These are phyloP conservation scores for Senecio squalidus DNA, from an alignment of 140 eudicot species.

Conservation along the genomic window DNA sequence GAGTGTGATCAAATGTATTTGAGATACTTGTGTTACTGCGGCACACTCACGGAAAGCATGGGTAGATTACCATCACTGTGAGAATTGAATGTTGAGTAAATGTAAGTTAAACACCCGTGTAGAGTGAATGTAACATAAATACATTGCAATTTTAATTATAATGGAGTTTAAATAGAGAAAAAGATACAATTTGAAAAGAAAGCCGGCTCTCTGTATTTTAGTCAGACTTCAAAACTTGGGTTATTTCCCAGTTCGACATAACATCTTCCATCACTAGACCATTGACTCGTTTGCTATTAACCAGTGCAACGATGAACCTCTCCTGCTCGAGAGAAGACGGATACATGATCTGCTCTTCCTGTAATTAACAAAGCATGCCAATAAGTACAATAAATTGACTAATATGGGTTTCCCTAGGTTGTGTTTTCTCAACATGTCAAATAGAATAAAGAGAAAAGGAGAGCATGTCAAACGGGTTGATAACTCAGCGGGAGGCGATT, in stretches of 20 bases:
- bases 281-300: constrained; percentile 37
- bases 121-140: no score
- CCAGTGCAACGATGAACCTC: constrained; percentile 56
- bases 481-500: neutral
- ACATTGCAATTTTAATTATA: no score
- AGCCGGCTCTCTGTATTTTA: constrained; percentile 4
- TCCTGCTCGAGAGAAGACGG: constrained; percentile 74
- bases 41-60: no score
- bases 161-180: neutral
- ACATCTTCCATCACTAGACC: constrained; percentile 21
- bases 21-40: no score
- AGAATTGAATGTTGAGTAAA: no score
- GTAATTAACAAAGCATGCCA: constrained; percentile 4
- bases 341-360: constrained; percentile 92
- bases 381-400: neutral
- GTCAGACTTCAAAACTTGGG: constrained; percentile 57
- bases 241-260: constrained; percentile 62
- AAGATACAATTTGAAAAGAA: neutral
- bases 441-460: neutral
- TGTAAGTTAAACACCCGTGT: no score
- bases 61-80: no score
- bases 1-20: no score
- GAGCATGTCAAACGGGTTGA: neutral
- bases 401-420: no score
- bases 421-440: neutral